Base-by-base conservation (phyloP, 139 green algal species). In the Diplosphaera chodatii region DNA sequence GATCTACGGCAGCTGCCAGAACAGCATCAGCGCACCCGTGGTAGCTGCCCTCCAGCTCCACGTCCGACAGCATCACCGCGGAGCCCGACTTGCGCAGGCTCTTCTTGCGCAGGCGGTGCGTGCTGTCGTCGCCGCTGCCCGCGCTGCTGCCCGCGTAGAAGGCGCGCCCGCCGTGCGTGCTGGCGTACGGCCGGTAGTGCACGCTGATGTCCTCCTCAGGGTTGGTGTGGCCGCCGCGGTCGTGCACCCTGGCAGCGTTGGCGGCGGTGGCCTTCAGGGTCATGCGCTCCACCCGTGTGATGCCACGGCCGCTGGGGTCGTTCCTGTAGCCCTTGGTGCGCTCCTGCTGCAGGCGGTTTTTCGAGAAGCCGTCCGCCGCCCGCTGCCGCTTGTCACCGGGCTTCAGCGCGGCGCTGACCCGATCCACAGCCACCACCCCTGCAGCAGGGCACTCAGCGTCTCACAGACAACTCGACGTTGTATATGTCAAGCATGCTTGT, bases 201-300 rank as follows among this genome's bases (percentile, higher is more conserved):
- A 66, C 28, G 18, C 63, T 70, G 40, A 76, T 76, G 63, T 76
- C 71, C 48, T 59, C 48, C 3, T 59, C 48, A 21, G 71, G 71
- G 30, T 65, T 62, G 1, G 55, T 41, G 40, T 34, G 63, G 4
- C 32, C 30, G 4, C 71, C 71, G 25, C 33, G 21, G 40, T 76
- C 71, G 32, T 76, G 71, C 71, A 76, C 32, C 2, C 30, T 32
- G 29, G 40, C 40, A 20, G 67, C 56, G 5, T n/a, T 32, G 8
- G 40, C 40, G n/a, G 71, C 63, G 29, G 37, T 70, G 28, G 48
- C 64, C 37, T 33, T 33, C 13, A 76, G 64, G 3, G 71, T 41
- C 63, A 76, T 55, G 40, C 64, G 68, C 29, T 76, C 71, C 40
- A 76, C 3, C 1, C 71, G 40, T 4, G 37, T 56, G 30, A 76